Evolutionary conservation across 129 eudicot genomes (phyloP).

Genomic region (Pittosporum tobira): DNA sequence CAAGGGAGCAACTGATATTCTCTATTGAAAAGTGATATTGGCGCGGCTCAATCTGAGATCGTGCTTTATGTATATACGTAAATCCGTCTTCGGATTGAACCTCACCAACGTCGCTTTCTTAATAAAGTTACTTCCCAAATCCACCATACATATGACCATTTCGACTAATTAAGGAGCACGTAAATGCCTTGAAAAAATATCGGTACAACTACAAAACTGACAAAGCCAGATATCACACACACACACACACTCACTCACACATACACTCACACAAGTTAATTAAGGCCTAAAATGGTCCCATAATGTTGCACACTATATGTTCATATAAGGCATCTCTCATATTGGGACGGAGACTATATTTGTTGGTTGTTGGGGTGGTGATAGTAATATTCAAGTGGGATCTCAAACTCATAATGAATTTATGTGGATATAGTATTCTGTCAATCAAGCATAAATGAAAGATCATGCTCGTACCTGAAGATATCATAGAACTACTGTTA

Average conservation of each 20-base stretch:
- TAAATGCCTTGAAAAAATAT: not conserved
- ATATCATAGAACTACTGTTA: too few species aligned
- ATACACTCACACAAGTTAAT: not conserved
- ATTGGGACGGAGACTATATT: slow-evolving; percentile 1
- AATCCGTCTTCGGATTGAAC: slow-evolving; percentile 99
- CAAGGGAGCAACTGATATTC: too few species aligned
- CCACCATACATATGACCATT: too few species aligned
- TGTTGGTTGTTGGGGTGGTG: slow-evolving; percentile 17
- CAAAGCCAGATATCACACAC: not conserved
- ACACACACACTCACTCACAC: too few species aligned
- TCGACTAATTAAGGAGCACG: not conserved
- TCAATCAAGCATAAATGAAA: not conserved
- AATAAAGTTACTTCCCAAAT: too few species aligned
- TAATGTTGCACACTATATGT: too few species aligned
- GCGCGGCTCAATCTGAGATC: slow-evolving; percentile 99
- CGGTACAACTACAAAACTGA: not conserved
- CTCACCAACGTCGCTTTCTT: slow-evolving; percentile 91
- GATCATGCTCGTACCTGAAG: too few species aligned
- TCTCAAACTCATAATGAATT: slow-evolving; percentile 34
- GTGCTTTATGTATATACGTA: slow-evolving; percentile 47
- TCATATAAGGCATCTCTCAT: too few species aligned
- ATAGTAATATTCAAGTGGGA: slow-evolving; percentile 12
- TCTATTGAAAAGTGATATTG: slow-evolving; percentile 96
- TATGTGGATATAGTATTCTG: too few species aligned
- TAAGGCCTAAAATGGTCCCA: not conserved